A percentile compares a stretch with the other conserved stretches of the same genome.
Evolutionary conservation across 768 basidiomycete genomes (phyloP).

Genomic region (Trametes gibbosa): DNA sequence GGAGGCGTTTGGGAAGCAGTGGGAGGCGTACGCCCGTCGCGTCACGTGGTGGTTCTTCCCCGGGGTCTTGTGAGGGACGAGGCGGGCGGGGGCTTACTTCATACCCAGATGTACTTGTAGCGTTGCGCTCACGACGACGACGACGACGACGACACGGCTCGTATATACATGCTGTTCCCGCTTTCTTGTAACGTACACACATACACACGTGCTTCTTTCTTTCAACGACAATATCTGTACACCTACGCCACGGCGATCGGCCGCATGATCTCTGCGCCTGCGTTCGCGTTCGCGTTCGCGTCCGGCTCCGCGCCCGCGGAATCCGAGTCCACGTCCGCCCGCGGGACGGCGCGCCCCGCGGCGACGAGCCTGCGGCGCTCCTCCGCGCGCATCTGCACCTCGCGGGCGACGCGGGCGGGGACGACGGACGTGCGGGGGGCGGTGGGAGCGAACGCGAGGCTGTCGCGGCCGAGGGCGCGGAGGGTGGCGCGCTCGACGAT

Average conservation of each 20-base stretch:
- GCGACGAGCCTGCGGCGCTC: constrained; percentile 42
- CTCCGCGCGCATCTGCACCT: constrained; percentile 49
- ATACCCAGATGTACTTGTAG: constrained; percentile 2
- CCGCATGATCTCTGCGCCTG: neutral
- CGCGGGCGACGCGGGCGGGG: constrained; percentile 42
- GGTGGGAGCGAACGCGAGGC: constrained; percentile 44
- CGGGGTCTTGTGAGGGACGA: neutral
- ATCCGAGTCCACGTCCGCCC: too few relatives aligned
- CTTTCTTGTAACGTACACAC: too few relatives aligned
- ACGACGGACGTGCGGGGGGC: constrained; percentile 47
- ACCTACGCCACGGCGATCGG: constrained; percentile 18
- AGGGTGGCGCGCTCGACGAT: constrained; percentile 61
- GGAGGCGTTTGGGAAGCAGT: constrained; percentile 19
- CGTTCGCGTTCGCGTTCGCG: constrained; percentile 1
- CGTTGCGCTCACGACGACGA: neutral
- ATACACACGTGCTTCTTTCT: too few relatives aligned
- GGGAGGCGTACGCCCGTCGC: constrained; percentile 20
- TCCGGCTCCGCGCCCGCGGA: too few relatives aligned
- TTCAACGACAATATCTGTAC: too few relatives aligned
- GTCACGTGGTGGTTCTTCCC: constrained; percentile 25
- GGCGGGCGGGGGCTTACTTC: neutral
- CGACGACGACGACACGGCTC: too few relatives aligned
- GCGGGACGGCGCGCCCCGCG: neutral
- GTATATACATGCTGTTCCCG: too few relatives aligned
- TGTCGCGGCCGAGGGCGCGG: constrained; percentile 47